Evolutionary conservation across 2,329 filamentous ascomycete genomes (phyloP), one percentile per base, ranked within the genome.

Genomic region (Amphichorda felina): DNA sequence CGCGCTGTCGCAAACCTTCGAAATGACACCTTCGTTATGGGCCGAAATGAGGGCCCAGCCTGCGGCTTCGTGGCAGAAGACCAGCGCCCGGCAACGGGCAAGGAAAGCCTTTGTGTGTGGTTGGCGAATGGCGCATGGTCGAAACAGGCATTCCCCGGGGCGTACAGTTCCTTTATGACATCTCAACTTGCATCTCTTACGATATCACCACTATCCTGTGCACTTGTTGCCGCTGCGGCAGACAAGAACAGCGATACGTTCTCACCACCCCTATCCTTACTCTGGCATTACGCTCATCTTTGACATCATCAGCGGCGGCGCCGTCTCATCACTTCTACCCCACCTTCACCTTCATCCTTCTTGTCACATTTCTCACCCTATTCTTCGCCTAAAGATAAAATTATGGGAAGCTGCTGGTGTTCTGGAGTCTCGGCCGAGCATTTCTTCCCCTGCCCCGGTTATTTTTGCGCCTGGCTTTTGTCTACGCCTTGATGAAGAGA

Each of bases 51-150:
- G 6, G 21, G 21, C 10, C 10, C 6, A 10, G 6, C 21, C 10
- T 6, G 21, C 6, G 21, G 21, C 10, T 24, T 24, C 6, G 21
- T 10, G 21, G 6, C 21, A 6, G 21, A 10, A 24, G 6, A 24
- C 6, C 21, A 24, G 21, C 10, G 6, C 6, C 21, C 27, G 27
- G n/a, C 27, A 29, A 29, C 5, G 27, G 27, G 7, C 15, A 29
- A 29, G 13, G 13, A n/a, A n/a, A 29, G 27, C 5, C 27, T 16
- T 33, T 37, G 19, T 27, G 32, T 34, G 16, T 30, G 30, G 24
- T 22, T 30, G 37, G 37, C 37, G 37, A 39, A 39, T 39, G 37
- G 37, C 37, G 37, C 33, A 39, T 21, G 26, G 21, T 32, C 26
- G 15, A 34, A n/a, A 16, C 13, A 36, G 30, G 34, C 38, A 39